phyloP scores from a whole-genome alignment of 2,329 filamentous ascomycete genomes.

The Fusarium poae region DNA sequence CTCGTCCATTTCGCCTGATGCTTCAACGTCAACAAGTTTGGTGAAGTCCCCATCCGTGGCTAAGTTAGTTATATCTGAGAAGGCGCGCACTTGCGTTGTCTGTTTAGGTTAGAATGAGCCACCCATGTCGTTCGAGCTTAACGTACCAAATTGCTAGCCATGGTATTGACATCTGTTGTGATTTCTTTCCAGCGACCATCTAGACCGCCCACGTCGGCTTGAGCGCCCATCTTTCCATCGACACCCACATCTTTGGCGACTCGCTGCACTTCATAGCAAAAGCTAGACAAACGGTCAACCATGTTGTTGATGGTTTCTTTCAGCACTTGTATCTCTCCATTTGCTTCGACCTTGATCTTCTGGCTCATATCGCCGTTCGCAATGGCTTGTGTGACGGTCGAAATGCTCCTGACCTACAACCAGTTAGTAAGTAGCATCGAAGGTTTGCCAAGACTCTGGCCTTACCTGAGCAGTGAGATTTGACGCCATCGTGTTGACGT shows the following conservation, averaged over 20 bases:
- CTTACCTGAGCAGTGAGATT: slow-evolving; percentile 74
- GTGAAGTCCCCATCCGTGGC: slow-evolving; percentile 98
- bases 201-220: slow-evolving; percentile 92
- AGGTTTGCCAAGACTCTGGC: background rate
- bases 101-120: slow-evolving; percentile 57
- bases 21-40: slow-evolving; percentile 95
- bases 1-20: slow-evolving; percentile 98
- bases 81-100: slow-evolving; percentile 96
- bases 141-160: slow-evolving; percentile 76
- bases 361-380: slow-evolving; percentile 96
- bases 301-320: slow-evolving; percentile 99
- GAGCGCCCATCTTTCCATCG: slow-evolving; percentile 97
- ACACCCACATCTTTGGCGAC: slow-evolving; percentile 97
- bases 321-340: slow-evolving; percentile 92
- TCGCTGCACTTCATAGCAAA: slow-evolving; percentile 95
- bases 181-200: slow-evolving; percentile 98
- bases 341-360: slow-evolving; percentile 94
- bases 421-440: slow-evolving; percentile 15
- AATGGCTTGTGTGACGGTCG: slow-evolving; percentile 93
- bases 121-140: background rate
- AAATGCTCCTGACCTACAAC: slow-evolving; percentile 84
- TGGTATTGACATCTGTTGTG: slow-evolving; percentile 95
- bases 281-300: slow-evolving; percentile 94
- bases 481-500: slow-evolving; percentile 82
- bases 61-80: slow-evolving; percentile 98